These are phyloP conservation scores for Alliaria petiolata DNA, from an alignment of 345 rosid species.

Conservation along the genomic window DNA sequence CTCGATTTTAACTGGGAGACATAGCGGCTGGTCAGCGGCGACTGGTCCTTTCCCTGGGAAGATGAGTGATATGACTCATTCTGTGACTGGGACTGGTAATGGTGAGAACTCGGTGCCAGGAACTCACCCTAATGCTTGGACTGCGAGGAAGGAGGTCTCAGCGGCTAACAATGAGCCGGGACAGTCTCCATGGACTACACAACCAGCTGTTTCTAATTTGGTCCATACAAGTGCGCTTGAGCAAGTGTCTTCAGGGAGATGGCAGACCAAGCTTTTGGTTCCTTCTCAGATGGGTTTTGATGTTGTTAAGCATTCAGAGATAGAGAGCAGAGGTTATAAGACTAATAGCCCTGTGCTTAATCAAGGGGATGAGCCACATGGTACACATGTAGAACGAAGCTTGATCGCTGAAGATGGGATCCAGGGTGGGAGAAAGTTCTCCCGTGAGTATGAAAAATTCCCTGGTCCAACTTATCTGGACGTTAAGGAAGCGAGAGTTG, in stretches of 20 bases:
- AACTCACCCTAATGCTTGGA: constrained; percentile 55
- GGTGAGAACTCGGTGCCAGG: constrained; percentile 36
- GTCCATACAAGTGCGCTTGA: constrained; percentile 69
- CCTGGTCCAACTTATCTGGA: constrained; percentile 34
- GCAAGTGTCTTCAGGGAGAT: constrained; percentile 72
- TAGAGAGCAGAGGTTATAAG: constrained; percentile 34
- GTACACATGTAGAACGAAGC: constrained; percentile 37
- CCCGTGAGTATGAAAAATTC: constrained; percentile 37
- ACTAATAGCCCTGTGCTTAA: constrained; percentile 31
- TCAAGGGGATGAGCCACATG: constrained; percentile 31
- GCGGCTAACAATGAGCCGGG: constrained; percentile 35
- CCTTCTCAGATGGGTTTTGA: constrained; percentile 40
- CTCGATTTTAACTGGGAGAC: constrained; percentile 39
- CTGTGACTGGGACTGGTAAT: constrained; percentile 32
- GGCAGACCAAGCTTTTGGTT: constrained; percentile 59
- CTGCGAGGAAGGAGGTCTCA: constrained; percentile 46
- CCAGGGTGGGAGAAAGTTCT: constrained; percentile 40
- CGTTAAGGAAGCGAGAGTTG: constrained; percentile 39
- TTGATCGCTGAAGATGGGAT: constrained; percentile 35
- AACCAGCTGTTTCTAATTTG: constrained; percentile 51
- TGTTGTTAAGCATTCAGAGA: constrained; percentile 42
- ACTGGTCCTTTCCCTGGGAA: constrained; percentile 41
- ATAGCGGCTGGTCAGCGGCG: constrained; percentile 25
- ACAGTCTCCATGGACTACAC: constrained; percentile 47
- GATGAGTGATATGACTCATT: constrained; percentile 33